These are phyloP conservation scores for Aspergillus carlsbadensis DNA, from an alignment of 495 filamentous ascomycete genomes.

Conservation along the genomic window DNA sequence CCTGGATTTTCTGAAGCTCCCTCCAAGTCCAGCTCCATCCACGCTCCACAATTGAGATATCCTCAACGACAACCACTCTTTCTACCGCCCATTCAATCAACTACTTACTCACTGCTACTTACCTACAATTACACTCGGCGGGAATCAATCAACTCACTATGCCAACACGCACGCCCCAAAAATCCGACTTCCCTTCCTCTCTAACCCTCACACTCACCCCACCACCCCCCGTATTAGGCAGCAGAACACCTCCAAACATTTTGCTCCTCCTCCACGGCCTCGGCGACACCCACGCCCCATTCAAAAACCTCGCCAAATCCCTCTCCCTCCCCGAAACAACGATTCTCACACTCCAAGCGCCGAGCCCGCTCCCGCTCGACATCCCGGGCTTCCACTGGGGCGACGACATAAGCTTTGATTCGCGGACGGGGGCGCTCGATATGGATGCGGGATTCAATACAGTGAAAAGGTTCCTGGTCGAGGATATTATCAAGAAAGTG, in stretches of 20 bases:
- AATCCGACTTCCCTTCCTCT: slow-evolving; percentile 52
- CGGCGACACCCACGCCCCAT: slow-evolving; percentile 71
- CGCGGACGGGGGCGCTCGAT: slow-evolving; percentile 63
- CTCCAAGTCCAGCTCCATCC: too few species aligned
- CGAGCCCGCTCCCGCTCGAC: slow-evolving; percentile 69
- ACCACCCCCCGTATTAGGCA: slow-evolving; percentile 15
- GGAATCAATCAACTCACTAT: slow-evolving; percentile 32
- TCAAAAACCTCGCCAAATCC: slow-evolving; percentile 68
- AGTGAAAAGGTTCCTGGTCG: slow-evolving; percentile 47
- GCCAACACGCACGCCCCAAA: slow-evolving; percentile 35
- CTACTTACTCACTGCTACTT: neutral
- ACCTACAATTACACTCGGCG: too few species aligned
- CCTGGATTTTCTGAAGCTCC: too few species aligned
- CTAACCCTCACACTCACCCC: slow-evolving; percentile 48
- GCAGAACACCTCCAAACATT: slow-evolving; percentile 54
- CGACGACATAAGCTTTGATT: slow-evolving; percentile 75
- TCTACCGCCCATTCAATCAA: neutral
- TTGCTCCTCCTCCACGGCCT: slow-evolving; percentile 90
- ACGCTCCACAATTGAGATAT: neutral
- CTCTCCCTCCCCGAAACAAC: slow-evolving; percentile 80
- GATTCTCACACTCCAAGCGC: slow-evolving; percentile 72
- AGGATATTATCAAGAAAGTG: slow-evolving; percentile 57
- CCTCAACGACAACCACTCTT: neutral
- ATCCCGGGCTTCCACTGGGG: slow-evolving; percentile 89
- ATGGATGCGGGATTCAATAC: slow-evolving; percentile 74